Evolutionary conservation across 2,329 filamentous ascomycete species (phyloP), one percentile per base, ranked within the genome.

Genomic region (Fusarium pilosicola): DNA sequence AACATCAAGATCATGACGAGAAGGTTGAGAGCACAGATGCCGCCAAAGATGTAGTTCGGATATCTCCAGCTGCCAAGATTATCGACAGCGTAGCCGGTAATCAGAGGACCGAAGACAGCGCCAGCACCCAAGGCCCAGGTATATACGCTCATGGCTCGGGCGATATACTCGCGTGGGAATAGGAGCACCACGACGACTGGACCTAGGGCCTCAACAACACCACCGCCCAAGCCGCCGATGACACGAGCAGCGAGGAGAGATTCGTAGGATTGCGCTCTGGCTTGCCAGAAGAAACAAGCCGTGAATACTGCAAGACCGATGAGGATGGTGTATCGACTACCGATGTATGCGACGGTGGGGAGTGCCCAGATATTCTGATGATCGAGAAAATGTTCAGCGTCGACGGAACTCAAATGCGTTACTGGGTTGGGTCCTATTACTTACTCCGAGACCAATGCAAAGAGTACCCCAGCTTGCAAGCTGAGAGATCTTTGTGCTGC

Each of bases 371-470:
- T 2, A 26, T 52, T 52, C 32, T 36, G 7, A 18, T 5, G 5
- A 49, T 49, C 28, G 15, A n/a, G 22, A 5, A 9, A 9, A 7
- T 32, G 28, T 32, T 49, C 49, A 52, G 49, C n/a, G 49, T 10
- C 30, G 17, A 36, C 22, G 17, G 30, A 36, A 52, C 15, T 32
- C 11, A 5, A 2, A 14, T 17, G 15, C 1, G 10, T 9, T 13
- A 3, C 46, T n/a, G 0, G 3, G 5, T 0, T 18, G 28, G 5
- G 5, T 1, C 2, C 15, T 11, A 6, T 5, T 17, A 36, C 49
- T 26, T 26, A 52, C 49, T 34, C 49, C 49, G 8, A 52, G 32
- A 0, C 49, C 49, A 22, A 52, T 52, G 6, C 49, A 52, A 52
- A 52, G 32, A 2, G n/a, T 34, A 0, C 32, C 49, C 49, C 49